Evolutionary conservation across 371 early-diverging fungal genomes (phyloP).

Genomic region (Blyttiomyces sp.): DNA sequence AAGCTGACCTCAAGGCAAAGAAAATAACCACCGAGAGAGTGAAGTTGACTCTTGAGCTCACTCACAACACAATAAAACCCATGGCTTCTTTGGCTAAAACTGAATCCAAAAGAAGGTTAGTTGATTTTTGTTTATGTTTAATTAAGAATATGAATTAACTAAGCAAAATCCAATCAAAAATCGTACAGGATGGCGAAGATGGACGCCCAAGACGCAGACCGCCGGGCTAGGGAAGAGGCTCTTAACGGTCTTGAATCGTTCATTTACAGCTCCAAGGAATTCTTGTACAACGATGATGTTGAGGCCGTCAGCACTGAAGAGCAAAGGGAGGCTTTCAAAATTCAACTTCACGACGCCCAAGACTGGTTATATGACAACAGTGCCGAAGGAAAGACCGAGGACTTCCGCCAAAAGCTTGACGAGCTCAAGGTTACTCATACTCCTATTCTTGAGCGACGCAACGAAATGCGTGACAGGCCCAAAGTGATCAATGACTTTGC

Average conservation of each 20-base stretch:
- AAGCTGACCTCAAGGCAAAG: slow-evolving; percentile 22
- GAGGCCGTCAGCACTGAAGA: slow-evolving; percentile 63
- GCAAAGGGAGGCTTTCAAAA: slow-evolving; percentile 65
- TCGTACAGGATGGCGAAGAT: too few species aligned
- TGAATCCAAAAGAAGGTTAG: slow-evolving; percentile 29
- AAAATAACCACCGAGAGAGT: slow-evolving; percentile 52
- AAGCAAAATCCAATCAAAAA: too few species aligned
- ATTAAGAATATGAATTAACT: too few species aligned
- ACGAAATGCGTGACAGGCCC: slow-evolving; percentile 62
- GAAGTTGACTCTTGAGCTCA: slow-evolving; percentile 42
- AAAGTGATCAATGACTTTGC: slow-evolving; percentile 54
- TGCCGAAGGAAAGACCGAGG: slow-evolving; percentile 59
- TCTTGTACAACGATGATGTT: slow-evolving; percentile 70
- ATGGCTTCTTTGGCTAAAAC: slow-evolving; percentile 25
- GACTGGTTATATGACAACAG: slow-evolving; percentile 88
- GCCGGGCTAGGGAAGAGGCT: slow-evolving; percentile 76
- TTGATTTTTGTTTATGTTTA: too few species aligned
- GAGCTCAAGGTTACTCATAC: slow-evolving; percentile 47
- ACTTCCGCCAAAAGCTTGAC: slow-evolving; percentile 32
- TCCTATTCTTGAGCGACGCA: slow-evolving; percentile 61
- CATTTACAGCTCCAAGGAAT: slow-evolving; percentile 81
- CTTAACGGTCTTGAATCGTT: slow-evolving; percentile 86
- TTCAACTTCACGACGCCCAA: slow-evolving; percentile 56
- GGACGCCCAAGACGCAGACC: slow-evolving; percentile 57
- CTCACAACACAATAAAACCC: slow-evolving; percentile 41